These are phyloP conservation scores for Avicennia marina DNA, from an alignment of 257 asterid species.

Conservation along the genomic window DNA sequence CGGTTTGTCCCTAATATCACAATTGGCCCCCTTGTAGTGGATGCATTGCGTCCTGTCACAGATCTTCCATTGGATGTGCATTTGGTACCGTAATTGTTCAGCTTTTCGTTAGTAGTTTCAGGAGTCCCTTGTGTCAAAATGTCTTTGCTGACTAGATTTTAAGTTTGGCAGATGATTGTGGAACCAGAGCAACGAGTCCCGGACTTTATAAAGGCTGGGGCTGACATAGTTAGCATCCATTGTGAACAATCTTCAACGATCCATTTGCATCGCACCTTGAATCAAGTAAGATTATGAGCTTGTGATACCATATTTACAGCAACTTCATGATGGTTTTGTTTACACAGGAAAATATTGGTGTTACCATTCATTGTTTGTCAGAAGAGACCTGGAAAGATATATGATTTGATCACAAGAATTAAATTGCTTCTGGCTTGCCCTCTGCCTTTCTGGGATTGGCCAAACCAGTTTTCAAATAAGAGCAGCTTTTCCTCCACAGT, in stretches of 20 bases:
- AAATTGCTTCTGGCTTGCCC: too few species aligned
- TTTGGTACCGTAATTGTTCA: conserved; percentile 50
- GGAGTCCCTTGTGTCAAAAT: conserved; percentile 10
- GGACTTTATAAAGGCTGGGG: conserved; percentile 98
- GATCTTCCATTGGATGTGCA: conserved; percentile 99
- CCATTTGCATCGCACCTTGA: conserved; percentile 91
- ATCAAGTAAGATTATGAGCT: conserved; percentile 61
- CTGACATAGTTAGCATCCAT: conserved; percentile 92
- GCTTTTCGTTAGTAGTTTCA: neutral
- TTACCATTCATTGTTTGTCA: too few species aligned
- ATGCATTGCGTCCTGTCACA: conserved; percentile 90
- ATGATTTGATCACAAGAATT: too few species aligned
- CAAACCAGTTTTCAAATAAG: too few species aligned
- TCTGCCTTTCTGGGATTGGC: too few species aligned
- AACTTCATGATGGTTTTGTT: too few species aligned
- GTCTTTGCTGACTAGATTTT: conserved; percentile 21
- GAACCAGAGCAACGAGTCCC: conserved; percentile 99
- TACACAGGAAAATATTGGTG: too few species aligned
- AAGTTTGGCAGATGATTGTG: conserved; percentile 88
- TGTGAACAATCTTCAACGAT: conserved; percentile 97
- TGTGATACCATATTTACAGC: conserved; percentile 4
- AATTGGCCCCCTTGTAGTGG: conserved; percentile 92
- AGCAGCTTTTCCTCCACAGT: too few species aligned
- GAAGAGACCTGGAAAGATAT: too few species aligned
- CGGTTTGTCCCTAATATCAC: conserved; percentile 97